phyloP scores from a whole-genome alignment of 2,329 filamentous ascomycete genomes.

The Epichloe sibirici region DNA sequence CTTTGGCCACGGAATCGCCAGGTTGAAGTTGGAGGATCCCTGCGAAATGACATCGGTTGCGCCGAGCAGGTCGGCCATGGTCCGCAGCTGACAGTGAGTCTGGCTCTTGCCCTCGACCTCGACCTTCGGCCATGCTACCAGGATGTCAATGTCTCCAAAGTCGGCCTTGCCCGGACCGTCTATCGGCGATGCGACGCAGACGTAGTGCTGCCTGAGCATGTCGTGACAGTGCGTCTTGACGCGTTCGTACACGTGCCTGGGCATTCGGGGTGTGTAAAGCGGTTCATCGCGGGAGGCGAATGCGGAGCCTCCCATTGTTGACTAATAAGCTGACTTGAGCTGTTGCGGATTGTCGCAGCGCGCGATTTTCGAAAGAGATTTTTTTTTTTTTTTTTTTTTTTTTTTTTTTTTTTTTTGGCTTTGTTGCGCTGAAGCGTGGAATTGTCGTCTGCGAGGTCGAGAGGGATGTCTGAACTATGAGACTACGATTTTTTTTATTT shows the following conservation, averaged over 20 bases:
- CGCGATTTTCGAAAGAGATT: too few relatives aligned
- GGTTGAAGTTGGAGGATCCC: slow-evolving; percentile 22
- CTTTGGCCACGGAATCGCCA: slow-evolving; percentile 45
- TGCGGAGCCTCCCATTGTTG: slow-evolving; percentile 54
- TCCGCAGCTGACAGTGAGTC: slow-evolving; percentile 18
- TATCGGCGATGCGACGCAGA: slow-evolving; percentile 44
- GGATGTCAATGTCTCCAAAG: slow-evolving; percentile 63
- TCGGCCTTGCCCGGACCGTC: slow-evolving; percentile 57
- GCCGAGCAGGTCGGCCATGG: slow-evolving; percentile 23
- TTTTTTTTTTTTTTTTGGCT: background rate
- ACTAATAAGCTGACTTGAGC: background rate
- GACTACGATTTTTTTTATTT: too few relatives aligned
- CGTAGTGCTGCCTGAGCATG: slow-evolving; percentile 39
- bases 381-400: background rate
- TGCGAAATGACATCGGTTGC: slow-evolving; percentile 29
- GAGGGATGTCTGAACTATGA: too few relatives aligned
- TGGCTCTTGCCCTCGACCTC: slow-evolving; percentile 2
- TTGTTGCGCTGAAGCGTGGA: too few relatives aligned
- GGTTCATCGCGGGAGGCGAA: slow-evolving; percentile 36
- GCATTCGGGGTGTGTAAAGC: slow-evolving; percentile 55
- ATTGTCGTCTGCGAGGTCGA: too few relatives aligned
- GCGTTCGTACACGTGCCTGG: slow-evolving; percentile 38
- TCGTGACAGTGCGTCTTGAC: slow-evolving; percentile 34
- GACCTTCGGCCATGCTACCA: slow-evolving; percentile 33
- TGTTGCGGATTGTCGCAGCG: too few relatives aligned